Evolutionary conservation across 805 yeast genomes (phyloP).

Genomic region (Sugiyamaella mastotermitis): DNA sequence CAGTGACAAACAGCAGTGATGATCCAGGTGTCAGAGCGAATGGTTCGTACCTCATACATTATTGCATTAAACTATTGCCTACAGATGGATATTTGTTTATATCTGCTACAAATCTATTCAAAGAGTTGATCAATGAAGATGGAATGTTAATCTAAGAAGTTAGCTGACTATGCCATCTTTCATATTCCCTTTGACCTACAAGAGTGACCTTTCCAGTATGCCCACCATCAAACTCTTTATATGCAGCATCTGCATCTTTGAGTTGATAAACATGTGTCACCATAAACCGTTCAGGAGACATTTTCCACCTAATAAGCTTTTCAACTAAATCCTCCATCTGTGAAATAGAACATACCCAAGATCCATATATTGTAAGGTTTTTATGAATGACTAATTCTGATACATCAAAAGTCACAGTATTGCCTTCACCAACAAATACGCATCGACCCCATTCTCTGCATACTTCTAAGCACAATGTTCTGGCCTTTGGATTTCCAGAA

Average conservation of each 20-base stretch:
- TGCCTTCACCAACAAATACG: slow-evolving; percentile 14
- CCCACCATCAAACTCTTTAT: slow-evolving; percentile 10
- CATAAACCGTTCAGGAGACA: slow-evolving; percentile 13
- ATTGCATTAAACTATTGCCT: no score
- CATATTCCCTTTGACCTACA: no score
- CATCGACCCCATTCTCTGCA: slow-evolving; percentile 15
- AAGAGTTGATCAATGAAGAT: no score
- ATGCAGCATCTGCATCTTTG: slow-evolving; percentile 11
- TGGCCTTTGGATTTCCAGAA: slow-evolving; percentile 10
- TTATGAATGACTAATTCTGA: no score
- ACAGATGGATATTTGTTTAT: no score
- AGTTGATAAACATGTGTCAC: slow-evolving; percentile 12
- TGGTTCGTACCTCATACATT: no score
- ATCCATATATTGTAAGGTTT: no score
- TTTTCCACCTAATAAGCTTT: slow-evolving; percentile 13
- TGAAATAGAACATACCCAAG: slow-evolving; percentile 13
- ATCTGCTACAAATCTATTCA: no score
- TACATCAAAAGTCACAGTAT: no score
- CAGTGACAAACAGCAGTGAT: no score
- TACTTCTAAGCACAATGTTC: slow-evolving; percentile 11
- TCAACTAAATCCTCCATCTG: slow-evolving; percentile 16
- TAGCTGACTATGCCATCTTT: slow-evolving; percentile 1
- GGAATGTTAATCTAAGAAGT: no score
- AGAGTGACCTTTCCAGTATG: slow-evolving; percentile 14
- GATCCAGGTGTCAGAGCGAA: no score